These are phyloP conservation scores for Panicum hallii DNA, from an alignment of 202 grass and related monocot genomes.

Conservation along the genomic window DNA sequence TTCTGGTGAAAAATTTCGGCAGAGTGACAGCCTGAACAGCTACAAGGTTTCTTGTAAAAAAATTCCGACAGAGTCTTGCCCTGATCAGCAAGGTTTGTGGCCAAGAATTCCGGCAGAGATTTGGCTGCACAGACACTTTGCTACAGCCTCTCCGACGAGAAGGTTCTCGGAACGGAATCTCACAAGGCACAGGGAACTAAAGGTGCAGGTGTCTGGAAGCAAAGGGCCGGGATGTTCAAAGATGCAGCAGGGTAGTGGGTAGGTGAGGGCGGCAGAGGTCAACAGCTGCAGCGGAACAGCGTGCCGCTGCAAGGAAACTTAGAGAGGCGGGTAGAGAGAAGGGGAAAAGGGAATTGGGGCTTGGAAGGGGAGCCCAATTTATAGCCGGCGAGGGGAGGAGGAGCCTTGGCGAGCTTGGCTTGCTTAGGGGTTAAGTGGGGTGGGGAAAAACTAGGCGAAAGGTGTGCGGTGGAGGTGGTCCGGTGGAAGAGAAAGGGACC, in stretches of 20 bases:
- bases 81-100: neutral
- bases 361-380: constrained; percentile 62
- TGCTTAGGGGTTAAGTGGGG: constrained; percentile 58
- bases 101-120: constrained; percentile 18
- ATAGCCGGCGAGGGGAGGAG: constrained; percentile 43
- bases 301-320: constrained; percentile 14
- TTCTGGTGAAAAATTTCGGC: constrained; percentile 11
- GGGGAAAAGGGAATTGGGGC: constrained; percentile 95
- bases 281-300: constrained; percentile 25
- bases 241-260: neutral
- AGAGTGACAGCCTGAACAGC: constrained; percentile 23
- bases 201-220: neutral
- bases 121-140: constrained; percentile 1
- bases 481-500: constrained; percentile 40
- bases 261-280: constrained; percentile 1
- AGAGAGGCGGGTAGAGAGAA: constrained; percentile 36
- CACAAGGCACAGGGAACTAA: constrained; percentile 38
- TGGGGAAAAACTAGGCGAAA: constrained; percentile 24
- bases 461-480: constrained; percentile 33
- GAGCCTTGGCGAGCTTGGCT: constrained; percentile 27
- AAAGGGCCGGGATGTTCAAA: constrained; percentile 1
- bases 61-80: constrained; percentile 45
- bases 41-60: neutral
- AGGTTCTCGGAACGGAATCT: constrained; percentile 53
- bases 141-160: constrained; percentile 5